Base-by-base conservation (phyloP, 257 asterid species). In the Penstemon eatonii region DNA sequence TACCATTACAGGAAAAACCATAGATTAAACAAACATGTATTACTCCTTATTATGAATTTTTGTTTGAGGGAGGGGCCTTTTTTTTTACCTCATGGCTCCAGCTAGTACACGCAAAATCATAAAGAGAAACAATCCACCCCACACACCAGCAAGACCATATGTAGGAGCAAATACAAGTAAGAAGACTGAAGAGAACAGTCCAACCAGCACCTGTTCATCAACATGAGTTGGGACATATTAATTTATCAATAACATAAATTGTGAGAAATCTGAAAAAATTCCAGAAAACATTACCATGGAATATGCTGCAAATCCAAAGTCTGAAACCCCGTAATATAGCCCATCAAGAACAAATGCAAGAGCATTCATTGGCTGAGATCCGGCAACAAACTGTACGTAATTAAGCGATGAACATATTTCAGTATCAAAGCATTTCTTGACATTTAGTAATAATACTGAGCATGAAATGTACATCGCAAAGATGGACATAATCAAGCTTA, bases 271-370 rank as follows among this genome's bases (percentile, higher is more conserved):
- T 38, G 70, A 25, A 38, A 37, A 60, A 54, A 50, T 56, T 71
- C 37, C 52, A 64, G 57, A 51, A 13, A 66, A 51, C 19, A 13
- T 68, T 85, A 93, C 99, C 99, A 85, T 93, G 69, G 97, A 88
- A 76, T 85, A 93, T 55, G 99, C 96, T 60, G 99, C 99, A 75
- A 85, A 93, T 55, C 78, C 92, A 33, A 85, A 93, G 78, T 93
- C 99, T 61, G 99, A 93, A 75, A 93, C 96, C 76, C 99, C 99
- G 66, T 90, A 93, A 71, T 93, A 93, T 46, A 93, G 93, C 63
- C 99, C 99, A 60, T 93, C 99, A 67, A 90, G 83, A 68, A 93
- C 99, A 79, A 93, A 93, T 57, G 97, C 99, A 53, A 90, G 72
- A 54, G 99, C 99, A 79, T 93, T 93, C 81, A 90, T 75, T 3